A percentile compares a stretch with the other conserved stretches of the same genome.
Conservation (phyloP, 257 asterid species). For the Solanum pennellii region DNA sequence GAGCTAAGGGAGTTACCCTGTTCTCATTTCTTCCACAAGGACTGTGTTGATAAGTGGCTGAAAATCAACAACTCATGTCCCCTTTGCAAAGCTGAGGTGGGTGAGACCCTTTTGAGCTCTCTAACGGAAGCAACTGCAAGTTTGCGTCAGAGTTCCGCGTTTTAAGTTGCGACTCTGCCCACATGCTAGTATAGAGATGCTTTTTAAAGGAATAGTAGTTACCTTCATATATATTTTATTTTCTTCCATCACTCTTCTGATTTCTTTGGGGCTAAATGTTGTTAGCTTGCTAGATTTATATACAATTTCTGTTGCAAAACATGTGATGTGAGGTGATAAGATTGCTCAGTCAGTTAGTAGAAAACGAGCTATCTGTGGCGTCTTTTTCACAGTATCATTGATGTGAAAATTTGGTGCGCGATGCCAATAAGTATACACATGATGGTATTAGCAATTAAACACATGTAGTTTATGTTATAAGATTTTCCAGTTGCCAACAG, state of each 20-base stretch:
- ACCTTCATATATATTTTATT: not conserved
- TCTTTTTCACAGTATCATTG: not conserved
- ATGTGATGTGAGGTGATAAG: not conserved
- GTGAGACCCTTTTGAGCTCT: slow-evolving; percentile 53
- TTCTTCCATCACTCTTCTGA: not conserved
- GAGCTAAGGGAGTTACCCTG: slow-evolving; percentile 86
- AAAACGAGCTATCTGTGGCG: not conserved
- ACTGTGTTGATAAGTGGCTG: slow-evolving; percentile 94
- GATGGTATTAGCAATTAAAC: not conserved
- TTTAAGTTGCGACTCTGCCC: not conserved
- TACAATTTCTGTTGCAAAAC: not conserved
- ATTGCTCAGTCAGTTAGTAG: not conserved
- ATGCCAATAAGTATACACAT: not conserved
- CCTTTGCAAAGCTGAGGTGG: slow-evolving; percentile 90
- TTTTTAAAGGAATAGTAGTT: not conserved
- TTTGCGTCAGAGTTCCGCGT: slow-evolving; percentile 17
- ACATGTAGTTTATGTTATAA: not conserved
- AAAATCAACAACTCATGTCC: slow-evolving; percentile 86
- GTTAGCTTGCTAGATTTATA: not conserved
- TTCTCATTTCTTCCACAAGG: slow-evolving; percentile 86
- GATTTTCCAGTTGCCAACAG: not conserved
- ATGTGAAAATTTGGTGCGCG: not conserved
- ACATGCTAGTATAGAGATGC: not conserved
- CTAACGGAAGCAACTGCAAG: slow-evolving; percentile 50
- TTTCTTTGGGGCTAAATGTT: not conserved